Base-by-base conservation (phyloP, 306 rosid genomes). In the Vachellia pachyceras region DNA sequence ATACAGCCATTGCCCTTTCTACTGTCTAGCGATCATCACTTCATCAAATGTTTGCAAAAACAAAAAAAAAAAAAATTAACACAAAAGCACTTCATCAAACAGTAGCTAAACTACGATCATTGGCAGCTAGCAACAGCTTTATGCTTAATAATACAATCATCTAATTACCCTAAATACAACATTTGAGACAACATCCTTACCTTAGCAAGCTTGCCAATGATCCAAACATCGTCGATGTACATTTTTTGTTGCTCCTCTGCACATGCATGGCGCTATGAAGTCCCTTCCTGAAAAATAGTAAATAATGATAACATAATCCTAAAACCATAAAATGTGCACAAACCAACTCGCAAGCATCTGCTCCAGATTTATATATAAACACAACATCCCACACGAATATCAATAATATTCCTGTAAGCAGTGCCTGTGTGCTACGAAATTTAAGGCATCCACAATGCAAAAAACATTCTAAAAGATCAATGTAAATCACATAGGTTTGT, bases 221-320 rank as follows among this genome's bases (percentile, higher is more conserved):
- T 95, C 99, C 91, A 95, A 84, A 80, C 99, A 95, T 78, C 93
- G 97, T 65, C 99, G 85, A 84, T 95, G 99, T 45, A 95, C 98
- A 82, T 95, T 91, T 86, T 95, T 95, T 6, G 99, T 91, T 57
- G 98, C 88, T 61, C 99, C 99, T 82, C 90, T 95, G 90, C 99
- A 95, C 87, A 86, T 89, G 84, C 99, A 95, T 54, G 99, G 99
- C 83, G 99, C 97, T 66, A 95, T 95, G n/a, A 95, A 95, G 84
- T 95, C 99, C 85, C 99, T 90, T 82, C 99, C 99, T 95, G 37
- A 71, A 72, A 68, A 47, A 49, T 0, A 60, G 36, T 6, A 23
- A 57, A 4, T 54, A 50, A 52, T 13, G 47, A 82, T 9, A 36
- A 76, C 17, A 45, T 39, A 54, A 79, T 40, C 55, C 64, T 17